These are phyloP conservation scores for Rubus idaeus DNA, from an alignment of 306 rosid species.

Conservation along the genomic window DNA sequence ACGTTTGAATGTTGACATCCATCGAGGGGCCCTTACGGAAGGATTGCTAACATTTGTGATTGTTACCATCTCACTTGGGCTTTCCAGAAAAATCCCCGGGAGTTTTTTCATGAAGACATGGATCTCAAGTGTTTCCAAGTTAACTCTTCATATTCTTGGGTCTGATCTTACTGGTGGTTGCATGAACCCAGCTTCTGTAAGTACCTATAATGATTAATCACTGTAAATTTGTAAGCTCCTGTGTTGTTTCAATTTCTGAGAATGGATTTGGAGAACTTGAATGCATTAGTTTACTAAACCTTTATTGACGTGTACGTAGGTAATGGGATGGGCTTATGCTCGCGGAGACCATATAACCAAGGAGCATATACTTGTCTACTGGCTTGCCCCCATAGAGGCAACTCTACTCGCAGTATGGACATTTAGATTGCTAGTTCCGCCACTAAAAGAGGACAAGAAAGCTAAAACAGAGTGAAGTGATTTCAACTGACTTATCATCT, in stretches of 20 bases:
- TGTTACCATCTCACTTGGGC: conserved; percentile 65
- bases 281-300: neutral
- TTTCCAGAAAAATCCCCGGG: conserved; percentile 51
- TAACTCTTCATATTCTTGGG: conserved; percentile 77
- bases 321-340: conserved; percentile 96
- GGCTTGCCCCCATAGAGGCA: conserved; percentile 93
- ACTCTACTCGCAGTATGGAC: conserved; percentile 79
- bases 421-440: conserved; percentile 49
- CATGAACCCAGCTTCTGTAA: conserved; percentile 94
- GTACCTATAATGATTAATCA: conserved; percentile 21
- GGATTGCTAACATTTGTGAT: conserved; percentile 69
- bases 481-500: neutral
- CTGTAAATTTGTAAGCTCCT: neutral
- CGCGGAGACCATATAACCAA: conserved; percentile 79
- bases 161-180: conserved; percentile 93
- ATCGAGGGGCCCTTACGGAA: conserved; percentile 82
- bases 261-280: conserved; percentile 1
- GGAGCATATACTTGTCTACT: conserved; percentile 85
- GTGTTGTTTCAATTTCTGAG: neutral
- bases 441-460: conserved; percentile 48
- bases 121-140: conserved; percentile 87
- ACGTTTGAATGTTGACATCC: conserved; percentile 63
- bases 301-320: conserved; percentile 41
- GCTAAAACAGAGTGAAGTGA: conserved; percentile 64
- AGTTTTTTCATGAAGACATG: conserved; percentile 88